Evolutionary conservation across 2,329 filamentous ascomycete genomes (phyloP), one percentile per base, ranked within the genome.

Genomic region (Colletotrichum tropicale): DNA sequence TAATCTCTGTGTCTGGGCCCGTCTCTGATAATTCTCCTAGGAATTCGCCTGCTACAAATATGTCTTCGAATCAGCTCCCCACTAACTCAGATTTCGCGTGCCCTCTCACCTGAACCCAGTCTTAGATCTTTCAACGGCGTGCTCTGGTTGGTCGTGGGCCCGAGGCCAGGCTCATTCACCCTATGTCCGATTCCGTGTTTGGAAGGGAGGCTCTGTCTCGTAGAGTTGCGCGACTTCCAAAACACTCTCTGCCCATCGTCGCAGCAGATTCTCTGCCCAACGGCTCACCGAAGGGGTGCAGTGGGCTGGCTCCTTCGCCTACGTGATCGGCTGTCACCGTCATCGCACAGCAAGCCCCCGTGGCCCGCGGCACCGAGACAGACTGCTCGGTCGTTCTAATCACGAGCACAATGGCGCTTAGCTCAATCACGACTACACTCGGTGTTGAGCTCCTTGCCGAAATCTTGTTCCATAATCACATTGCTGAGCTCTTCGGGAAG

Each of bases 341-440:
- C 0, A 79, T 82, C 0, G 81, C 82, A 5, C 82, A 83, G 0
- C 82, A 81, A 30, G 74, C 71, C 32, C 83, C 83, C 32, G 75
- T 85, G 6, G 79, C 81, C 10, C 80, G 84, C 30, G 82, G 79
- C 9, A 82, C 81, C 21, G 82, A 85, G 75, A 84, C 83, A 8
- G 77, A 80, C 13, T 82, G 82, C 6, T 84, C 80, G 1, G 78
- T 82, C 21, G 74, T 82, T 24, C 78, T 77, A 1, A 80, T 81
- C 1, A 56, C 79, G 2, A 75, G 69, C 0, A 68, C 80, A 3
- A 74, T 79, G 4, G 80, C 76, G 7, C 38, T 84, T 2, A 84
- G 81, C 65, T 78, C 79, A 4, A 55, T 84, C 32, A 84, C 82
- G 56, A 78, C 80, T 2, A 79, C n/a, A 77, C 3, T 43, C 69